phyloP scores from a whole-genome alignment of 2,329 filamentous ascomycete species.

The Diaporthe aspalathi region DNA sequence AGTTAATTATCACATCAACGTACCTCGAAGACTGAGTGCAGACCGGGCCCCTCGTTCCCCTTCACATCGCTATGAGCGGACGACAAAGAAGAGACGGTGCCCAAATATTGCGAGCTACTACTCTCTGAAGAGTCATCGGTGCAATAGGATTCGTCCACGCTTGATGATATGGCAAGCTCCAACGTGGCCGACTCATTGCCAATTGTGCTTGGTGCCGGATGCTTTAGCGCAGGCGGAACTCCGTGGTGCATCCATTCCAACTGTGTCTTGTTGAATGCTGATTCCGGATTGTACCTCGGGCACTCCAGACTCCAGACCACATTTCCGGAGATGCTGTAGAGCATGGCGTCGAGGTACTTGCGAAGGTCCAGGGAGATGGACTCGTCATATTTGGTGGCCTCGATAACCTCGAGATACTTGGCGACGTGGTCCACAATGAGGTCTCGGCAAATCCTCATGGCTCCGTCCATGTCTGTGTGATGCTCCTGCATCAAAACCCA shows the following conservation, averaged over 20 bases:
- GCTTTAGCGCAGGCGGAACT: neutral
- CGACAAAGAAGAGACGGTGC: too few species aligned
- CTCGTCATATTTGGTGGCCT: neutral
- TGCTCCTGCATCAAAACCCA: slow-evolving; percentile 54
- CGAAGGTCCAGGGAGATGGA: slow-evolving; percentile 23
- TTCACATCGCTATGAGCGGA: too few species aligned
- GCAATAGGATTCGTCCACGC: too few species aligned
- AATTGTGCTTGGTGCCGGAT: too few species aligned
- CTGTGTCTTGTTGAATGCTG: slow-evolving; percentile 30
- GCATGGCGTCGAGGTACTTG: slow-evolving; percentile 25
- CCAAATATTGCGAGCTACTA: neutral
- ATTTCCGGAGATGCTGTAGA: slow-evolving; percentile 26
- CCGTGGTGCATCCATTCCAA: slow-evolving; percentile 30
- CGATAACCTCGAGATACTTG: slow-evolving; percentile 4
- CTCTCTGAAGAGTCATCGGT: neutral
- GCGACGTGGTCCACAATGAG: slow-evolving; percentile 31
- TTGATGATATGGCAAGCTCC: too few species aligned
- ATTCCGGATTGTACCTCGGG: slow-evolving; percentile 32
- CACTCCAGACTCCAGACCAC: slow-evolving; percentile 35
- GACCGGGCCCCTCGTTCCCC: too few species aligned
- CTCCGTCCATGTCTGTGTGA: slow-evolving; percentile 41
- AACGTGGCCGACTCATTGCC: too few species aligned
- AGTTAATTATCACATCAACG: neutral
- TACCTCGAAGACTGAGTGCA: neutral
- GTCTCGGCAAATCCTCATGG: slow-evolving; percentile 37